These are phyloP conservation scores for Lipomyces chichibuensis DNA, from an alignment of 805 yeast genomes.

Conservation along the genomic window DNA sequence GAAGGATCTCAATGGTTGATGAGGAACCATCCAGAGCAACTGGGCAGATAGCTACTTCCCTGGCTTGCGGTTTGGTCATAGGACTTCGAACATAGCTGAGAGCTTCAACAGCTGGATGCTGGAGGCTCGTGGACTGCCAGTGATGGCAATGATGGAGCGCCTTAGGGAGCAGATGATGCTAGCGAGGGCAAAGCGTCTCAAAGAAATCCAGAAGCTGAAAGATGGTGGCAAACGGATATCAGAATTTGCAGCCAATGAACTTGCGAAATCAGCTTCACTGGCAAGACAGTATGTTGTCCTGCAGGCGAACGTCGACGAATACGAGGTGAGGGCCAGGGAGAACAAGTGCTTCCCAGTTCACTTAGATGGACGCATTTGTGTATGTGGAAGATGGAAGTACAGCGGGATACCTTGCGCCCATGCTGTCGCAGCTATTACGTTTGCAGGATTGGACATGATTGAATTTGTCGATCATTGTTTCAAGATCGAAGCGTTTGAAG, in stretches of 20 bases:
- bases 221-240: too few species aligned
- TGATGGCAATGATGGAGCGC: background rate
- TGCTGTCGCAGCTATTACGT: constrained; percentile 2
- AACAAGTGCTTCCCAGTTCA: background rate
- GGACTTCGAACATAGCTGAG: background rate
- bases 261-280: background rate
- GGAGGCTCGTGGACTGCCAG: background rate
- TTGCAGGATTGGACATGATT: background rate
- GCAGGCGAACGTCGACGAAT: background rate
- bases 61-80: background rate
- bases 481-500: constrained; percentile 1
- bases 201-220: too few species aligned
- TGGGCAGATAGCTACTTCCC: background rate
- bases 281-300: background rate
- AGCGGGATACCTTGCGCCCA: background rate
- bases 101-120: background rate
- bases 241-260: background rate
- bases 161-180: background rate
- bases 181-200: too few species aligned
- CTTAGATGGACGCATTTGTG: background rate
- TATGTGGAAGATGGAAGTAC: background rate
- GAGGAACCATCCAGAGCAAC: background rate
- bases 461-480: background rate
- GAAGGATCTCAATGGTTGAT: background rate
- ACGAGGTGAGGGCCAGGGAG: background rate